Percentiles rank a stretch among this genome's conserved stretches.
These are phyloP conservation scores for Abrus pulchellus DNA, from an alignment of 306 rosid genomes.

Conservation along the genomic window DNA sequence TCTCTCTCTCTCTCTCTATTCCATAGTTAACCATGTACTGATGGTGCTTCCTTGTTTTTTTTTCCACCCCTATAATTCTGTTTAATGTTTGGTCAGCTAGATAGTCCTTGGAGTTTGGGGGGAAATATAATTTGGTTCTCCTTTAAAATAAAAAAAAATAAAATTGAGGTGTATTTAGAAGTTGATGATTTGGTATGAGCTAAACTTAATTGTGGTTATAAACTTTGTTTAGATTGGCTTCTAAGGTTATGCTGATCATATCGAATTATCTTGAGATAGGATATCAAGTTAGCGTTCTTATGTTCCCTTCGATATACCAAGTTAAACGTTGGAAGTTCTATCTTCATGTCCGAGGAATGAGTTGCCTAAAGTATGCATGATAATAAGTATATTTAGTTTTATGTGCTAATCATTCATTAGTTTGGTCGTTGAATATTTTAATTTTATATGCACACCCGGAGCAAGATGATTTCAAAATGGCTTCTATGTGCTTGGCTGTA, in stretches of 20 bases:
- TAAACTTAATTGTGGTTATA: slow-evolving; percentile 14
- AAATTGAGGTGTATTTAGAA: neutral
- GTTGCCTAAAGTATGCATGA: slow-evolving; percentile 3
- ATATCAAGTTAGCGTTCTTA: neutral
- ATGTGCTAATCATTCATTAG: neutral
- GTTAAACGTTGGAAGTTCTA: slow-evolving; percentile 4
- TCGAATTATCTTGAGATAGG: neutral
- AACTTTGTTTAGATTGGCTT: neutral
- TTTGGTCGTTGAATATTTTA: slow-evolving; percentile 6
- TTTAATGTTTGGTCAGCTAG: neutral
- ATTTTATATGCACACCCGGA: neutral
- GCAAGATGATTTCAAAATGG: neutral
- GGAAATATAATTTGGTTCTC: neutral
- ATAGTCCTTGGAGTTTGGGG: neutral
- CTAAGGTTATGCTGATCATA: slow-evolving; percentile 1
- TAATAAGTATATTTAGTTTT: neutral
- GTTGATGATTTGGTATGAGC: neutral
- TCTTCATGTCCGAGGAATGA: neutral
- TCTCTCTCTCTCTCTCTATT: neutral
- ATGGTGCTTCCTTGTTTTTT: neutral
- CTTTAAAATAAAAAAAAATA: neutral
- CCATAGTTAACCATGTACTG: too few species aligned
- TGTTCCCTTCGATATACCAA: slow-evolving; percentile 22
- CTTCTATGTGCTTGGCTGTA: neutral
- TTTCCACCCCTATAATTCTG: neutral